Base-by-base conservation (phyloP, 2,329 filamentous ascomycete genomes). In the Venturia oleaginea region DNA sequence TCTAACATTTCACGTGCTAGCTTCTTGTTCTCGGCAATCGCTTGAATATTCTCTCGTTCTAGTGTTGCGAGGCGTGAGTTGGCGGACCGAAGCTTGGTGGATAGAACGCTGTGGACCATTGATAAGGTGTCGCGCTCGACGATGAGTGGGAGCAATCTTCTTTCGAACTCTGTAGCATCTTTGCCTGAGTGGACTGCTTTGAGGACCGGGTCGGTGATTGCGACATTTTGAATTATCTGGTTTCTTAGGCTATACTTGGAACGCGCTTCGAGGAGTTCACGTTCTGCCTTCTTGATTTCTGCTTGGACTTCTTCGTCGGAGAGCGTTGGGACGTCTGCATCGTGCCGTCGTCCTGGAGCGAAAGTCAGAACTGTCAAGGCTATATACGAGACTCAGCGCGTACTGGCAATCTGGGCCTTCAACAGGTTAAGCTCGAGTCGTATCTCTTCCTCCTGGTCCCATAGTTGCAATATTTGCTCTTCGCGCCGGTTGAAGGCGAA, bases 161-260 rank as follows among this genome's bases (percentile, higher is more conserved):
- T 84, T 76, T 94, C 90, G 62, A 86, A 79, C 55, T 84, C 83
- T 2, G 85, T 84, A 22, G 85, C 83, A 66, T 84, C 81, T 15
- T 83, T 83, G 54, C 86, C 86, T 66, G 83, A 79, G 73, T 95
- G 90, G 46, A 93, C 85, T 7, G 91, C 88, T 71, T 89, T 90
- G 65, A 95, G 78, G 48, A 90, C 86, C 8, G 91, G 90, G 70
- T 91, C 88, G 65, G 86, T 86, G 69, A 85, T 84, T 68, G 94
- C 76, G 63, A 90, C 85, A 59, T 82, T 85, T 67, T 89, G 85
- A 27, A 87, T 80, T 27, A 90, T 86, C 66, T 85, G 85, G 72
- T 87, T 87, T 67, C 85, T 85, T 64, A 93, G 79, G 48, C 85
- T 81, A 74, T 90, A 90, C 65, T 81, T 81, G 64, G 89, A 86